A percentile compares a stretch with the other conserved stretches of the same genome.
These are phyloP conservation scores for Talaromyces sp. DNA, from an alignment of 2,329 filamentous ascomycete species.

Conservation along the genomic window DNA sequence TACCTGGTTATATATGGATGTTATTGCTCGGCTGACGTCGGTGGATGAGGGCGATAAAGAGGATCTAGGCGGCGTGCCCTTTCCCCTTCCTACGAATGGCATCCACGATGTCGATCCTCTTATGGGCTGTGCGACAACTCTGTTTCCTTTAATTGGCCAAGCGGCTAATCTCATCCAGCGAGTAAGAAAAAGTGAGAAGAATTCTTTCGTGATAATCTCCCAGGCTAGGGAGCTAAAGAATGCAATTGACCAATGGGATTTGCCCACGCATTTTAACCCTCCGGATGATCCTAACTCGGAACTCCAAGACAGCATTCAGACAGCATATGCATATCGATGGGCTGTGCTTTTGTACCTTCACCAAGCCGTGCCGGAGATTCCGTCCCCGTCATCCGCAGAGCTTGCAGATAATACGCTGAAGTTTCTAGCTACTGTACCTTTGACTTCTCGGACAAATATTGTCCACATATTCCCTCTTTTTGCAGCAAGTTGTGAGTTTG, in stretches of 20 bases:
- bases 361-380: conserved; percentile 63
- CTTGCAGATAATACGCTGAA: conserved; percentile 59
- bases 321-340: conserved; percentile 62
- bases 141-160: conserved; percentile 64
- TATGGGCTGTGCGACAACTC: conserved; percentile 62
- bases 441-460: conserved; percentile 58
- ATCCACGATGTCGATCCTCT: conserved; percentile 61
- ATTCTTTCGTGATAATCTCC: conserved; percentile 56
- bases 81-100: conserved; percentile 38
- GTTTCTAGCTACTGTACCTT: conserved; percentile 58
- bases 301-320: conserved; percentile 60
- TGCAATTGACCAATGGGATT: conserved; percentile 56
- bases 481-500: conserved; percentile 61
- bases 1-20: conserved; percentile 69
- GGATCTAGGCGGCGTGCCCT: conserved; percentile 33
- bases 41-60: conserved; percentile 53
- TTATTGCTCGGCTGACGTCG: conserved; percentile 63
- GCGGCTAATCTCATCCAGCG: conserved; percentile 62
- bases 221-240: conserved; percentile 58
- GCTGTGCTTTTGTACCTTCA: conserved; percentile 63
- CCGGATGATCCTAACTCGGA: conserved; percentile 60
- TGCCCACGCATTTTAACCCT: conserved; percentile 53
- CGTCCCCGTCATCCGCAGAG: conserved; percentile 51
- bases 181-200: conserved; percentile 51
- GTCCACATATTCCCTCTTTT: conserved; percentile 66